These are phyloP conservation scores for Castanea sativa DNA, from an alignment of 306 rosid genomes.

Conservation along the genomic window DNA sequence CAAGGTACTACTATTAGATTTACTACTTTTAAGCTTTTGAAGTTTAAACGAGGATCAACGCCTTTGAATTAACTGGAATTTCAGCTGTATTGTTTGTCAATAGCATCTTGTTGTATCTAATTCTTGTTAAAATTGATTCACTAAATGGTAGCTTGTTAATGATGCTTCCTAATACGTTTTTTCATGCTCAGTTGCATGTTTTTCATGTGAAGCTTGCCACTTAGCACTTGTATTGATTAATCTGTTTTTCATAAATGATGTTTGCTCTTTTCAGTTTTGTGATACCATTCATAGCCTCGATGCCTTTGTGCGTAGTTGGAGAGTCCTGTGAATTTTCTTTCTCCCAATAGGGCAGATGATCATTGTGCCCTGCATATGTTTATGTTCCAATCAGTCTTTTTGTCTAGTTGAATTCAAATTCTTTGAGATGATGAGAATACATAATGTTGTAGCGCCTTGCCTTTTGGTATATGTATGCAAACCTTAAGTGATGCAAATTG, in stretches of 20 bases:
- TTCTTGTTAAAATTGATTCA: not conserved
- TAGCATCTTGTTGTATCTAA: not conserved
- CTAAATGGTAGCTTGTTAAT: not conserved
- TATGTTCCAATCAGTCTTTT: not conserved
- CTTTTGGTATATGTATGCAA: not conserved
- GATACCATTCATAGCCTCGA: not conserved
- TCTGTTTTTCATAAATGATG: not conserved
- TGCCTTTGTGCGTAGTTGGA: not conserved
- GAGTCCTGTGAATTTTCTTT: not conserved
- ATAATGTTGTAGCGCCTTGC: not conserved
- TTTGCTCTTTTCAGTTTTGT: not conserved
- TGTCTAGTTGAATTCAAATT: not conserved
- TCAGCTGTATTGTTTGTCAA: not conserved
- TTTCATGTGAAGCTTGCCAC: not conserved
- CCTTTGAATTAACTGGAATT: not conserved
- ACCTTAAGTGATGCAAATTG: not conserved
- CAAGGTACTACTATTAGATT: conserved; percentile 57
- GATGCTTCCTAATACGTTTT: not conserved
- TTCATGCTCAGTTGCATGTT: not conserved
- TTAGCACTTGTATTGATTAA: not conserved
- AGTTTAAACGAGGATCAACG: no score
- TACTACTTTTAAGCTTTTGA: conserved; percentile 2
- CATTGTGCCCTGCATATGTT: not conserved
- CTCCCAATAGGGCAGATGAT: not conserved
- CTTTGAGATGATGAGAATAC: not conserved